Base-by-base conservation (phyloP, 2,329 filamentous ascomycete genomes). In the Geosmithia morbida region DNA sequence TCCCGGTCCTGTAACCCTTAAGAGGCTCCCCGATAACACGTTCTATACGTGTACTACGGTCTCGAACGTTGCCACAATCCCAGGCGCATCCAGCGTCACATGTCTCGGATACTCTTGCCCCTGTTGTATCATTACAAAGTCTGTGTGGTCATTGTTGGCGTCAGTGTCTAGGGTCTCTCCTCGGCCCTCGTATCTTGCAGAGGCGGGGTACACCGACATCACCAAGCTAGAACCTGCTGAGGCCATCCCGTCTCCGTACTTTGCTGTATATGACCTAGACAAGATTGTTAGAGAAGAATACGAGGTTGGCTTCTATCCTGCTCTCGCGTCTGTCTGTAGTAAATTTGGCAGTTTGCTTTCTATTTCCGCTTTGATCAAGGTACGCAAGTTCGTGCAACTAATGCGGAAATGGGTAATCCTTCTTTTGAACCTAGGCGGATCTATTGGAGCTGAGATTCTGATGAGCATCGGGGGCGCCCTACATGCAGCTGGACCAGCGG, bases 281-380 rank as follows among this genome's bases (percentile, higher is more conserved):
- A 80, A 80, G 61, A 79, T 79, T 48, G 63, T 79, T 44, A 67
- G 75, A 2, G 72, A 68, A 10, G 74, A 78, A 53, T 79, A 79
- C 51, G 72, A 74, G 51, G 72, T 77, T 50, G 61, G 64, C 0
- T 77, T 72, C 52, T 78, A 79, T 50, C 70, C 71, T 1, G 62
- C 73, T 13, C 54, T 77, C 41, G 67, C 74, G 2, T 59, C 76
- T 47, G 70, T 72, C 57, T 46, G 64, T 48, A 11, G 19, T n/a
- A n/a, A 18, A 39, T 37, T 2, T 16, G 10, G 14, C 14, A 10
- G 16, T n/a, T 26, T 44, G 13, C 7, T 18, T 20, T 44, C 7
- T 26, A 18, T 30, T 46, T 18, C n/a, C 40, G 13, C 20, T 14
- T 29, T 47, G 11, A 13, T 14, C 41, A 41, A 13, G 16, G 3